A percentile compares a stretch with the other conserved stretches of the same genome.
These are phyloP conservation scores for Neolecta irregularis DNA, from an alignment of 1,139 yeast genomes.

Conservation along the genomic window DNA sequence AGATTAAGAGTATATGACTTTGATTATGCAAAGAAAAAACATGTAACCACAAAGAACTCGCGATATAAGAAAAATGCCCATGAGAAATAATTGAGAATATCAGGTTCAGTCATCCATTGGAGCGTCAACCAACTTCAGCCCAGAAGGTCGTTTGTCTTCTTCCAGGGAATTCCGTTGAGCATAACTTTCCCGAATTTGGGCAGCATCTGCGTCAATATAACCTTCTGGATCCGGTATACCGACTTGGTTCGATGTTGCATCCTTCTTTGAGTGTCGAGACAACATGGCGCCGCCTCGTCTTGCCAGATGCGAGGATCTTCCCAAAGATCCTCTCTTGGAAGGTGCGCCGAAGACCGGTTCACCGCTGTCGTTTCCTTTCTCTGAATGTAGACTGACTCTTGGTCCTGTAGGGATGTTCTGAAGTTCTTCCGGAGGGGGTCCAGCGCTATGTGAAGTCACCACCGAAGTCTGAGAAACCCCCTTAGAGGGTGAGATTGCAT, in stretches of 20 bases:
- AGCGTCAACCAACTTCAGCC: conserved; percentile 10
- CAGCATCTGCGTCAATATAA: not conserved
- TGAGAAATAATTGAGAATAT: too few relatives aligned
- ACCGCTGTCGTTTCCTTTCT: conserved; percentile 8
- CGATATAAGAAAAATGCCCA: too few relatives aligned
- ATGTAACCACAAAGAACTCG: too few relatives aligned
- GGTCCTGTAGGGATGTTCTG: conserved; percentile 3
- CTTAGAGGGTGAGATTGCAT: too few relatives aligned
- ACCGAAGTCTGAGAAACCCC: too few relatives aligned
- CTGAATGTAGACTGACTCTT: conserved; percentile 6
- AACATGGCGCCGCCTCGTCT: conserved; percentile 3
- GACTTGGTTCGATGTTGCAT: too few relatives aligned
- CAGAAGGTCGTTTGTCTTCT: conserved; percentile 4
- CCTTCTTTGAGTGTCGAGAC: too few relatives aligned
- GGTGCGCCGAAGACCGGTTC: conserved; percentile 8
- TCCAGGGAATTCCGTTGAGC: too few relatives aligned
- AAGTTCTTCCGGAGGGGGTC: conserved; percentile 4
- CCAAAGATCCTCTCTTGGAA: not conserved
- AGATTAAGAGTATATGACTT: too few relatives aligned
- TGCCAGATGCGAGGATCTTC: conserved; percentile 1
- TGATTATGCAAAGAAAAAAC: too few relatives aligned
- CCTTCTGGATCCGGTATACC: conserved; percentile 6
- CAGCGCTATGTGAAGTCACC: too few relatives aligned
- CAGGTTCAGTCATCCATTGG: conserved; percentile 12
- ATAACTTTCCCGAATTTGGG: not conserved